Evolutionary conservation across 2,329 filamentous ascomycete genomes (phyloP).

Genomic region (Cladophialophora bantiana): DNA sequence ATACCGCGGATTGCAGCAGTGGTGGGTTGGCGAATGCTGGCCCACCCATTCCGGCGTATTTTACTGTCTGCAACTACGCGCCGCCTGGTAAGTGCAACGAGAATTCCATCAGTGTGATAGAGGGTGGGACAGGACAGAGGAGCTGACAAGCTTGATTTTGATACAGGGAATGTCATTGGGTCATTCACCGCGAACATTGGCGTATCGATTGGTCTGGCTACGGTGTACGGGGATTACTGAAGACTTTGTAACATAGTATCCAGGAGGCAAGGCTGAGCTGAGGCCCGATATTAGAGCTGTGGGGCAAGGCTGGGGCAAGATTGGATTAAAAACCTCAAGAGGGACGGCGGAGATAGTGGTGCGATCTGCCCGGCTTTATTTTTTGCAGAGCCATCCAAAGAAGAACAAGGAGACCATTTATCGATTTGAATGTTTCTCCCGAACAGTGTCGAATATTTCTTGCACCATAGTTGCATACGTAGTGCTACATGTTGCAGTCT

Average conservation of each 20-base stretch:
- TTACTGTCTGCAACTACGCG: constrained; percentile 88
- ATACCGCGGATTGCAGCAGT: constrained; percentile 49
- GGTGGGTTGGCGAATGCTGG: constrained; percentile 50
- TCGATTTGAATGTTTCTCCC: too few species aligned
- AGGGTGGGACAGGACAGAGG: background rate
- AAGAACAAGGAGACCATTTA: too few species aligned
- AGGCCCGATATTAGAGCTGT: too few species aligned
- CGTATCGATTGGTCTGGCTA: constrained; percentile 22
- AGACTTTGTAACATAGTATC: background rate
- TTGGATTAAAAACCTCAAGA: too few species aligned
- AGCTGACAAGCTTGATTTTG: background rate
- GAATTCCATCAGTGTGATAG: background rate
- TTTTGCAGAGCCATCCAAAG: too few species aligned
- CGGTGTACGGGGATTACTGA: constrained; percentile 27
- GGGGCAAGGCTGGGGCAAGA: too few species aligned
- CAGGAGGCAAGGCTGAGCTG: too few species aligned
- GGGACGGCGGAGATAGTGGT: too few species aligned
- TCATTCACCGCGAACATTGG: constrained; percentile 31
- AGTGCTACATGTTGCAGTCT: too few species aligned
- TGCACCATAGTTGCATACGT: too few species aligned
- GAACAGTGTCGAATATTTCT: too few species aligned
- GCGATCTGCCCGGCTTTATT: too few species aligned
- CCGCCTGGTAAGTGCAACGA: constrained; percentile 68
- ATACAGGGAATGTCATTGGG: constrained; percentile 29
- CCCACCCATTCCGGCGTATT: constrained; percentile 61